Conservation (phyloP, 768 basidiomycete species). For the Hydnum rufescens region DNA sequence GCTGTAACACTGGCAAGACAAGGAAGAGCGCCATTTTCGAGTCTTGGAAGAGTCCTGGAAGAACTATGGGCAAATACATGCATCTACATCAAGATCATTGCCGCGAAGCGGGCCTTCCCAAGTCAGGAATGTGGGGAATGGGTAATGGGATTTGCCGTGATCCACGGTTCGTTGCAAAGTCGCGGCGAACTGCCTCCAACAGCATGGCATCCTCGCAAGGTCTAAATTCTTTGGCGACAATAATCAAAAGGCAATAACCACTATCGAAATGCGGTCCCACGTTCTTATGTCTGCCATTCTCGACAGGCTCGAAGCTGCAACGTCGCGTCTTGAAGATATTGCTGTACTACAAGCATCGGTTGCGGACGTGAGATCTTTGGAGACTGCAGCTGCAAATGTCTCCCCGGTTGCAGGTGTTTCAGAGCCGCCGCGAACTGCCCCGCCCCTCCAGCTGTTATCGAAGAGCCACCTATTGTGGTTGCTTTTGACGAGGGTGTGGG, state of each 20-base stretch:
- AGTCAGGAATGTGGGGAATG: too few relatives aligned
- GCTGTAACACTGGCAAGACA: too few relatives aligned
- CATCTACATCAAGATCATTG: too few relatives aligned
- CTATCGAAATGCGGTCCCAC: slow-evolving; percentile 40
- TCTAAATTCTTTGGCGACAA: slow-evolving; percentile 55
- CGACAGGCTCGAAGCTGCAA: slow-evolving; percentile 72
- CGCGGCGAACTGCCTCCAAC: too few relatives aligned
- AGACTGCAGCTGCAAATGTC: slow-evolving; percentile 14
- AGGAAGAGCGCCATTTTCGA: too few relatives aligned
- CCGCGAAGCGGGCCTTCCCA: too few relatives aligned
- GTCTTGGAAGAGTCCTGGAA: too few relatives aligned
- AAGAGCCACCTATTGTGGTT: slow-evolving; percentile 37
- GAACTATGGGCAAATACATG: too few relatives aligned
- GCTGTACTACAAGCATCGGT: slow-evolving; percentile 28
- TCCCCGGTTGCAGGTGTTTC: slow-evolving; percentile 17
- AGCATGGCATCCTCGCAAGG: slow-evolving; percentile 19
- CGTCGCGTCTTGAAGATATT: slow-evolving; percentile 83
- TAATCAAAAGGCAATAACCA: slow-evolving; percentile 57
- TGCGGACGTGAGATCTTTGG: slow-evolving; percentile 13
- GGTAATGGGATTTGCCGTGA: too few relatives aligned
- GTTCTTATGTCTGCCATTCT: background rate
- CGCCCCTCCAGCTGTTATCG: slow-evolving; percentile 21
- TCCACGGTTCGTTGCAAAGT: too few relatives aligned
- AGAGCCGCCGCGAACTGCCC: slow-evolving; percentile 19
- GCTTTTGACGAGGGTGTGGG: slow-evolving; percentile 52